These are phyloP conservation scores for Stephania japonica DNA, from an alignment of 164 flowering plant species.

Conservation along the genomic window DNA sequence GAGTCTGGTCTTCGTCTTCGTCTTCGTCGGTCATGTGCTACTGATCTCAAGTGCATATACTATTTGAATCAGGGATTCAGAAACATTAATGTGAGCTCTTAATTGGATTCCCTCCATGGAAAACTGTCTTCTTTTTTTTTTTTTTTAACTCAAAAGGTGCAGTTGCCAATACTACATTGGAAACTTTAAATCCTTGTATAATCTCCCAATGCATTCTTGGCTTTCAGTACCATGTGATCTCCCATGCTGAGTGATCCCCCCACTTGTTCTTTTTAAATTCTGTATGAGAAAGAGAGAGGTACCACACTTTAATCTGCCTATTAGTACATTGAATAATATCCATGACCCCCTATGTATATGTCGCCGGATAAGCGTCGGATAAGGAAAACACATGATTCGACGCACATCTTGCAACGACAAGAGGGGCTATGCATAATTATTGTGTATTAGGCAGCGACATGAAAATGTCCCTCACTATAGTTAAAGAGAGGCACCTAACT, in stretches of 20 bases:
- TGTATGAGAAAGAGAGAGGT: not conserved
- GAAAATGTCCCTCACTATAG: too few relatives aligned
- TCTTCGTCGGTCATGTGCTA: too few relatives aligned
- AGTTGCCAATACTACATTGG: constrained; percentile 3
- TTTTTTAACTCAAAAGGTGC: not conserved
- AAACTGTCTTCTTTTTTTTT: not conserved
- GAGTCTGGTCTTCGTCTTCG: too few relatives aligned
- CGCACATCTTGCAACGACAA: too few relatives aligned
- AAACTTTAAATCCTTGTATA: not conserved
- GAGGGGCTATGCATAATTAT: too few relatives aligned
- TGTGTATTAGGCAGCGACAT: too few relatives aligned
- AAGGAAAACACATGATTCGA: too few relatives aligned
- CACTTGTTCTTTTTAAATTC: not conserved
- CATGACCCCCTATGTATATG: not conserved
- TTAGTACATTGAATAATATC: not conserved
- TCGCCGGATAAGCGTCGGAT: not conserved
- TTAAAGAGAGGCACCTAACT: too few relatives aligned
- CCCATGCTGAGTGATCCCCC: not conserved
- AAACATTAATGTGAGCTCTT: not conserved
- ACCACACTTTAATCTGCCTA: not conserved
- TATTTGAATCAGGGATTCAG: not conserved
- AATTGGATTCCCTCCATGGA: not conserved
- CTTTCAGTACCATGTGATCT: not conserved
- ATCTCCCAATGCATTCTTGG: not conserved
- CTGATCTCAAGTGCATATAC: too few relatives aligned